A percentile compares a stretch with the other conserved stretches of the same genome.
These are phyloP conservation scores for Pachysandra terminalis DNA, from an alignment of 164 flowering plant genomes.

Conservation along the genomic window DNA sequence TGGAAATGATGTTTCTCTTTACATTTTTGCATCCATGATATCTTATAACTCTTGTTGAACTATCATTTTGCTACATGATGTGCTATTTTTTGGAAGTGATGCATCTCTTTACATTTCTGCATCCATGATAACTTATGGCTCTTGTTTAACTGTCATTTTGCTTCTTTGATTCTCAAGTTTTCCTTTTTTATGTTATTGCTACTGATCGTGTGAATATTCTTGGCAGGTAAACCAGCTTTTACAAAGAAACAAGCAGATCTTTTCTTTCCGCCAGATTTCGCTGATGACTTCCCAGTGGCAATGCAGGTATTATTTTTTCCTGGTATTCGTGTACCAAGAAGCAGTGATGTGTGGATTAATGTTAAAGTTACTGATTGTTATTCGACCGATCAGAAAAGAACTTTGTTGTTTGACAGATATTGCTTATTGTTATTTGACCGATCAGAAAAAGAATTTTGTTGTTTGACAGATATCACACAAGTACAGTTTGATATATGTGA, in stretches of 20 bases:
- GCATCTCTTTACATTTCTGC: not conserved
- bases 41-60: not conserved
- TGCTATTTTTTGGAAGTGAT: no score
- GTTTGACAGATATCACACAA: conserved; percentile 83
- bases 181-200: not conserved
- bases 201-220: conserved; percentile 4
- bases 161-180: not conserved
- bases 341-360: not conserved
- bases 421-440: no score
- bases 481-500: conserved; percentile 84
- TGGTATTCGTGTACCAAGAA: not conserved
- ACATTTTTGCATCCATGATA: no score
- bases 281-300: conserved; percentile 97
- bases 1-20: not conserved
- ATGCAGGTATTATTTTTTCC: conserved; percentile 71
- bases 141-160: not conserved
- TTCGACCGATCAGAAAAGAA: no score
- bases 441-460: not conserved
- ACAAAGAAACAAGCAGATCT: conserved; percentile 97
- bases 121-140: not conserved
- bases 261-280: conserved; percentile 99
- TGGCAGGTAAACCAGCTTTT: conserved; percentile 85
- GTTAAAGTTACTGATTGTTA: conserved; percentile 12
- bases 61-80: no score
- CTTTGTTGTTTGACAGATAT: conserved; percentile 50